A percentile compares a stretch with the other conserved stretches of the same genome.
Evolutionary conservation across 1,284 basidiomycete genomes (phyloP).

Genomic region (Puccinia triticina): DNA sequence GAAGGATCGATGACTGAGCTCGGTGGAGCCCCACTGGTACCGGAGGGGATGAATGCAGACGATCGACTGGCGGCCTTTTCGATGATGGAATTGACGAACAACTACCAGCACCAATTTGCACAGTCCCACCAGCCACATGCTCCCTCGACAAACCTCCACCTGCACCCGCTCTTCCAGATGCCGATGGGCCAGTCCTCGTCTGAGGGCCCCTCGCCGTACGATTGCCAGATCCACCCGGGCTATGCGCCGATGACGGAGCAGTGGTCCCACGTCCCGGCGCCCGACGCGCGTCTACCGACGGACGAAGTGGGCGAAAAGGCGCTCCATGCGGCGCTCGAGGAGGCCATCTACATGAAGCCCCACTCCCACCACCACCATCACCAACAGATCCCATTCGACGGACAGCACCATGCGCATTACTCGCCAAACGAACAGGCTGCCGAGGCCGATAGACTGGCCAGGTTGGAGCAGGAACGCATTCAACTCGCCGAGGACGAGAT

Average conservation of each 20-base stretch:
- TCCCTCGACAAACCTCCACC: conserved; percentile 17
- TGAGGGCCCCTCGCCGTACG: conserved; percentile 10
- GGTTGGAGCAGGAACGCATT: conserved; percentile 30
- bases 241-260: conserved; percentile 13
- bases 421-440: not conserved
- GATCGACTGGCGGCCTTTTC: conserved; percentile 46
- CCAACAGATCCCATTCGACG: not conserved
- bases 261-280: not conserved
- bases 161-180: conserved; percentile 45
- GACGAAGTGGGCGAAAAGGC: conserved; percentile 15
- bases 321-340: conserved; percentile 22
- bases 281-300: not conserved
- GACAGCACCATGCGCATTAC: not conserved
- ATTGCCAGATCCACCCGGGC: not conserved
- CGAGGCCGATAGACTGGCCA: conserved; percentile 3
- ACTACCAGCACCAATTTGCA: conserved; percentile 22
- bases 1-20: not conserved
- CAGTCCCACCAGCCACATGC: conserved; percentile 6
- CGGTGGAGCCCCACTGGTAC: not conserved
- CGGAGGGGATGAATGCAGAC: conserved; percentile 16
- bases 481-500: conserved; percentile 36
- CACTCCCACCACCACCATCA: not conserved
- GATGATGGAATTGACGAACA: conserved; percentile 43
- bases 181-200: conserved; percentile 18
- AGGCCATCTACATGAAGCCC: conserved; percentile 29